These are phyloP conservation scores for Nitzschia sp. DNA, from an alignment of 108 stramenopile genomes.

Conservation along the genomic window DNA sequence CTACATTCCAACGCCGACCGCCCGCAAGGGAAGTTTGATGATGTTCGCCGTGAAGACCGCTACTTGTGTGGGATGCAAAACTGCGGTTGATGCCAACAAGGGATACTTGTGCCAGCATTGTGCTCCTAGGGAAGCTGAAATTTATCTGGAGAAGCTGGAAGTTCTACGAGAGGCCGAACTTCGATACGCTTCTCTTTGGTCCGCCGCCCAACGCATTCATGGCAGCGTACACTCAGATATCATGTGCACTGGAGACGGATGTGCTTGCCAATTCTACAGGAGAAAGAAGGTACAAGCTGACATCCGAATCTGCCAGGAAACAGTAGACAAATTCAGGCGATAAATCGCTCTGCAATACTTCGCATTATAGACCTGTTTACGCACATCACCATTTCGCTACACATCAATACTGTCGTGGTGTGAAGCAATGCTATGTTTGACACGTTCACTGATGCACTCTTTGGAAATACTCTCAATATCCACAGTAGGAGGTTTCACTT, in stretches of 20 bases:
- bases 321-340: slow-evolving; percentile 90
- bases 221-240: slow-evolving; percentile 96
- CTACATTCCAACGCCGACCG: slow-evolving; percentile 92
- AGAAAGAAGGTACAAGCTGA: slow-evolving; percentile 98
- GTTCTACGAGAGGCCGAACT: slow-evolving; percentile 84
- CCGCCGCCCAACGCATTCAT: slow-evolving; percentile 95
- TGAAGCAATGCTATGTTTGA: no score
- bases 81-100: slow-evolving; percentile 71
- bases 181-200: slow-evolving; percentile 89
- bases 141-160: slow-evolving; percentile 87
- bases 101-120: slow-evolving; percentile 94
- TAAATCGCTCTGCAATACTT: slow-evolving; percentile 22
- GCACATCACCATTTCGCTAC: no score
- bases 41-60: slow-evolving; percentile 95
- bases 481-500: no score
- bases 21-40: slow-evolving; percentile 95
- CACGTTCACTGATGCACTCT: no score
- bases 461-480: no score
- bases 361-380: no score
- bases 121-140: slow-evolving; percentile 79
- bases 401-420: no score
- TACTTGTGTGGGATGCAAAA: slow-evolving; percentile 96
- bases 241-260: slow-evolving; percentile 98
- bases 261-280: slow-evolving; percentile 96
- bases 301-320: slow-evolving; percentile 84